Base-by-base conservation (phyloP, 441 rosid genomes). In the Euphorbia celastroides region DNA sequence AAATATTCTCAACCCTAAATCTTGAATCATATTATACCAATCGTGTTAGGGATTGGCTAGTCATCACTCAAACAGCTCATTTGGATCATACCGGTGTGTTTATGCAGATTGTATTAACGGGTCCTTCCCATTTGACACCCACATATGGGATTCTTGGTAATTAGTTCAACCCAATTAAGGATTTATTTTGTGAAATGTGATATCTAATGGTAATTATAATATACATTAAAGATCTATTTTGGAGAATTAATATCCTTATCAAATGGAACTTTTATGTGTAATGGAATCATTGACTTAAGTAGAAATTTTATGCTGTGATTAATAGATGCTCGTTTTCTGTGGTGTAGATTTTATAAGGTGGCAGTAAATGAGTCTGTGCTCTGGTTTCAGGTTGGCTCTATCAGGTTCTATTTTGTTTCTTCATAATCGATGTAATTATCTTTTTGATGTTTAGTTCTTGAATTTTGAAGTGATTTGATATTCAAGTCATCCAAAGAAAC, bases 321-420 rank as follows among this genome's bases (percentile, higher is more conserved):
- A 70, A 72, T 30, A 71, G 68, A 38, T 42, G 14, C 60, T 28
- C 44, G 8, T 38, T 73, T 58, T 32, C 62, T 61, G 22, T 72
- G 28, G 38, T 70, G 46, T 84, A 91, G 97, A 86, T 93, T 89
- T 78, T 93, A 93, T 81, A 91, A 77, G 73, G 92, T 84, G 69
- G 81, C 79, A 27, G 86, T 28, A 11, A 83, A 89, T 64, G 77
- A 69, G 67, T 80, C 90, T 22, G 79, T 86, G 82, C 83, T 93
- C 59, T 88, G 99, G 97, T 93, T 91, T 93, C 99, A 91, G 97
- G 99, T 93, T 89, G 92, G 93, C 95, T 82, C 80, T 82, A 85
- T 75, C 95, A 89, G 90, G 95, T 86, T 79, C 86, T 92, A 74
- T 62, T 82, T 89, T 72, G 54, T 74, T 83, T 76, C 77, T 76